phyloP scores from a whole-genome alignment of 106 monocot genomes.

The Phalaenopsis aphrodite region DNA sequence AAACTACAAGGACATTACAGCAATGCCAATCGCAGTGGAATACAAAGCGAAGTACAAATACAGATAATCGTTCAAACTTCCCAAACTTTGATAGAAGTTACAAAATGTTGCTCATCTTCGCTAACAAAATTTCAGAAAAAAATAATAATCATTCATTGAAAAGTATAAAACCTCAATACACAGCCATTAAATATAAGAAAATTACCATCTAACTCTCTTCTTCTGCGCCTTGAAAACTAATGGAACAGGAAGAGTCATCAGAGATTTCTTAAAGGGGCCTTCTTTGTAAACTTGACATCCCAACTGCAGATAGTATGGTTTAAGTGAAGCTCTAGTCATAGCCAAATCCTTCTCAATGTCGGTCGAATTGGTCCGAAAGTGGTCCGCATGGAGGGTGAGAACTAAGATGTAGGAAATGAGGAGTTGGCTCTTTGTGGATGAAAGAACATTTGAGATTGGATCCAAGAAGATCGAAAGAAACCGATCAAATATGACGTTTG shows the following conservation, averaged over 20 bases:
- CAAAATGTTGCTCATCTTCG: no score
- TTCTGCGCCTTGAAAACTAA: conserved; percentile 27
- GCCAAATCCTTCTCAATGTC: conserved; percentile 72
- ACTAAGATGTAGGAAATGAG: conserved; percentile 80
- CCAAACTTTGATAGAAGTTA: no score
- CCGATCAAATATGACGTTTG: conserved; percentile 34
- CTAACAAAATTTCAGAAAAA: no score
- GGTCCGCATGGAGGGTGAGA: conserved; percentile 63
- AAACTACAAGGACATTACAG: no score
- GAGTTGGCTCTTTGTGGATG: conserved; percentile 57
- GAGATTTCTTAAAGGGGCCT: neutral
- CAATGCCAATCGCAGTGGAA: no score
- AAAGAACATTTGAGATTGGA: conserved; percentile 28
- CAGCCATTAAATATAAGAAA: no score
- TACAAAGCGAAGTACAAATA: no score
- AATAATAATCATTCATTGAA: no score
- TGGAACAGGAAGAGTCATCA: conserved; percentile 59
- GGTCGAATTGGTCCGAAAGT: conserved; percentile 38
- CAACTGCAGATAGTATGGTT: conserved; percentile 45
- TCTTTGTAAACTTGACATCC: conserved; percentile 27
- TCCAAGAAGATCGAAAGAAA: conserved; percentile 43
- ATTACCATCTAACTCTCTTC: neutral
- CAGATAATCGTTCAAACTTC: no score
- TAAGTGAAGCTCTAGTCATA: conserved; percentile 27
- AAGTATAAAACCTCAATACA: no score